A percentile compares a stretch with the other conserved stretches of the same genome.
Evolutionary conservation across 2,329 filamentous ascomycete genomes (phyloP).

Genomic region (Ceratocystis variospora): DNA sequence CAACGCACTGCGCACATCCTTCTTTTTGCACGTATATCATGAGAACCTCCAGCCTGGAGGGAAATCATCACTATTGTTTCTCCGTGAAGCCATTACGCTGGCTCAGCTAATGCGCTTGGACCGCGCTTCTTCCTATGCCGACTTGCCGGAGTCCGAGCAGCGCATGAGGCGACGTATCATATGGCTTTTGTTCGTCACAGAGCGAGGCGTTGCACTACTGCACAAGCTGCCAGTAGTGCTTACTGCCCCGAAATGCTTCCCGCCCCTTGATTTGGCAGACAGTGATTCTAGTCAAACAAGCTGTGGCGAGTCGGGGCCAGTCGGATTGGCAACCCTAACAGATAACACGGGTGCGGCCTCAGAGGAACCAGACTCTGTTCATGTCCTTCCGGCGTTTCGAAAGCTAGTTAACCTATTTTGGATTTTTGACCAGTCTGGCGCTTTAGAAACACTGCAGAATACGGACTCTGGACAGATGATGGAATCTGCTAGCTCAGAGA

Average conservation of each 20-base stretch:
- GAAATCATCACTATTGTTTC: slow-evolving; percentile 33
- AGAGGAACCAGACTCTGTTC: slow-evolving; percentile 25
- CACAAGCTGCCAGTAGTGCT: slow-evolving; percentile 36
- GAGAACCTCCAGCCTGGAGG: slow-evolving; percentile 36
- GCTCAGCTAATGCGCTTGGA: slow-evolving; percentile 38
- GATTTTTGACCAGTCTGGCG: slow-evolving; percentile 36
- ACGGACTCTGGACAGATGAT: slow-evolving; percentile 25
- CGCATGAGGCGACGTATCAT: slow-evolving; percentile 34
- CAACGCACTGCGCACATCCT: slow-evolving; percentile 33
- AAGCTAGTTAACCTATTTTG: slow-evolving; percentile 37
- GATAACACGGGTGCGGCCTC: neutral
- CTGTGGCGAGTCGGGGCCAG: slow-evolving; percentile 10
- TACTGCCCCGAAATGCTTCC: slow-evolving; percentile 28
- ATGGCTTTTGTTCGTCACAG: slow-evolving; percentile 38
- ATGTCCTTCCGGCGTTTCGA: slow-evolving; percentile 36
- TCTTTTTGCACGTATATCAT: slow-evolving; percentile 40
- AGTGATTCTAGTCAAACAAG: neutral
- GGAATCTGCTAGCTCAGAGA: neutral
- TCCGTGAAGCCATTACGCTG: slow-evolving; percentile 38
- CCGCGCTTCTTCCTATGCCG: slow-evolving; percentile 20
- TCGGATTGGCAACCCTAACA: neutral
- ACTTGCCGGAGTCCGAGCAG: slow-evolving; percentile 22
- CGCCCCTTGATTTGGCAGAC: slow-evolving; percentile 22
- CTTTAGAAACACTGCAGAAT: slow-evolving; percentile 34
- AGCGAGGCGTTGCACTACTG: slow-evolving; percentile 36